phyloP scores from a whole-genome alignment of 2,329 filamentous ascomycete species.

The Penicillium expansum region DNA sequence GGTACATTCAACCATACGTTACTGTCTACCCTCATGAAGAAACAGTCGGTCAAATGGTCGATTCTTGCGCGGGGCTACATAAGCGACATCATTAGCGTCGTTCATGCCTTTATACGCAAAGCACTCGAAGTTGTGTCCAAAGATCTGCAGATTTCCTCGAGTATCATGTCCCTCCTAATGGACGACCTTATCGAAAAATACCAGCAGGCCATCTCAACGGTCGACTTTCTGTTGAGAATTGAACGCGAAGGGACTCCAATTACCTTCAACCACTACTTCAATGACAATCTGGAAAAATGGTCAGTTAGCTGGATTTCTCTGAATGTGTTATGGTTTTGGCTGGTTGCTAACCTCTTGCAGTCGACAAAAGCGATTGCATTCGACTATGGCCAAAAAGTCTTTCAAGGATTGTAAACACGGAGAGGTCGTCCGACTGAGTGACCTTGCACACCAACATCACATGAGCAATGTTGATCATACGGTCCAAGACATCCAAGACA shows the following conservation, averaged over 20 bases:
- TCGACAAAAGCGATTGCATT: background rate
- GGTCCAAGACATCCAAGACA: slow-evolving; percentile 57
- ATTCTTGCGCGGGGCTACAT: slow-evolving; percentile 50
- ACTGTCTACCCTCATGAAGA: slow-evolving; percentile 43
- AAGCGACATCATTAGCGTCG: slow-evolving; percentile 49
- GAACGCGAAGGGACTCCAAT: slow-evolving; percentile 48
- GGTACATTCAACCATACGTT: background rate
- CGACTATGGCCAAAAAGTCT: background rate
- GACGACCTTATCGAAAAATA: slow-evolving; percentile 47
- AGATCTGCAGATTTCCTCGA: slow-evolving; percentile 43
- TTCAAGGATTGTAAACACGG: background rate
- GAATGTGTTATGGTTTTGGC: background rate
- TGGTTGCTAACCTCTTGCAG: background rate
- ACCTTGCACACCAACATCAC: background rate
- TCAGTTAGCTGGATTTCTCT: background rate
- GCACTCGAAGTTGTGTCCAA: slow-evolving; percentile 46
- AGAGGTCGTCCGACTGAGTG: background rate
- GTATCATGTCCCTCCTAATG: slow-evolving; percentile 45
- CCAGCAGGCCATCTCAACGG: background rate
- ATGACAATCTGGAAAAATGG: slow-evolving; percentile 42
- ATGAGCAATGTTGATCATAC: slow-evolving; percentile 20
- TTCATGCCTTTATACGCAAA: slow-evolving; percentile 53
- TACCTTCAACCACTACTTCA: slow-evolving; percentile 56
- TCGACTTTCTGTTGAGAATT: slow-evolving; percentile 45
- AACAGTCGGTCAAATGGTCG: slow-evolving; percentile 57